Percentiles rank a stretch among this genome's conserved stretches.
phyloP scores from a whole-genome alignment of 108 stramenopile species.

The Skeletonema costatum region DNA sequence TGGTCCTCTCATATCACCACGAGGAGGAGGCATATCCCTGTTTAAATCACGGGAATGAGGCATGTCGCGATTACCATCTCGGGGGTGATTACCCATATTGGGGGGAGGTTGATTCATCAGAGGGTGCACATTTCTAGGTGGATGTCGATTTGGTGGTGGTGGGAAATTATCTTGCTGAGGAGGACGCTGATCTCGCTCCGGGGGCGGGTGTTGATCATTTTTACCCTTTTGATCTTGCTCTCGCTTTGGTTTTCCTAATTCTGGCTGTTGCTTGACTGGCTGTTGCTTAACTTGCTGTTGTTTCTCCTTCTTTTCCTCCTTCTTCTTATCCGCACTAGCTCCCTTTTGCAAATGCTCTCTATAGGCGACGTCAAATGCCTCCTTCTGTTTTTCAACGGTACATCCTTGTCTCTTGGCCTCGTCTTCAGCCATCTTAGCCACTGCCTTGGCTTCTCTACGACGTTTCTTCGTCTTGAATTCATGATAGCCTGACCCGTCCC shows the following conservation, averaged over 20 bases:
- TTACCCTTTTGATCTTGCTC: neutral
- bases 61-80: neutral
- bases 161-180: neutral
- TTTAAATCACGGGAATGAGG: neutral
- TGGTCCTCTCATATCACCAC: neutral
- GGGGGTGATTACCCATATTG: neutral
- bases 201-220: neutral
- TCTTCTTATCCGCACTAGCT: conserved; percentile 38
- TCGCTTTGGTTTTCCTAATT: neutral
- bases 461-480: conserved; percentile 90
- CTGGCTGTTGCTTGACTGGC: neutral
- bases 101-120: neutral
- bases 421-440: conserved; percentile 64
- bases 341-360: conserved; percentile 73
- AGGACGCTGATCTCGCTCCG: conserved; percentile 1
- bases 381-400: conserved; percentile 64
- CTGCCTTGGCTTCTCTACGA: conserved; percentile 76
- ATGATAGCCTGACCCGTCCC: conserved; percentile 71
- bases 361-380: conserved; percentile 72
- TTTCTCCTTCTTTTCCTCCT: conserved; percentile 30
- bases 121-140: neutral
- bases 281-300: conserved; percentile 9
- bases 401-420: conserved; percentile 56
- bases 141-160: neutral
- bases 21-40: neutral